A percentile compares a stretch with the other conserved stretches of the same genome.
These are phyloP conservation scores for Pseudoneurospora amorphoporcata DNA, from an alignment of 495 filamentous ascomycete genomes.

Conservation along the genomic window DNA sequence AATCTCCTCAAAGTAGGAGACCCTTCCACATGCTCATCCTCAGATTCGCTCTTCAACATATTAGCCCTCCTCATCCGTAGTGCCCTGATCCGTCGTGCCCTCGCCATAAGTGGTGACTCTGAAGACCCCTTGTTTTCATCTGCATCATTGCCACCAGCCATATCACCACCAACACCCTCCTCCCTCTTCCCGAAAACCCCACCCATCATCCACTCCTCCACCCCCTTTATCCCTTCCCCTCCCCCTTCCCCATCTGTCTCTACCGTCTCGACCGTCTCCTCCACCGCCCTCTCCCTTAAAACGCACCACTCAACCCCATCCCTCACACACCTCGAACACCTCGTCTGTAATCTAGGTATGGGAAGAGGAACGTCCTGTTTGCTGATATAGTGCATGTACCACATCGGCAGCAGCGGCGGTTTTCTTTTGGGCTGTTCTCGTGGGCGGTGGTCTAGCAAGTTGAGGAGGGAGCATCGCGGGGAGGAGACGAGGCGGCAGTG, in stretches of 20 bases:
- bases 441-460: background rate
- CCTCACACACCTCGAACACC: background rate
- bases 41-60: background rate
- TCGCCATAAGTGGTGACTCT: background rate
- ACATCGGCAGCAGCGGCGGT: background rate
- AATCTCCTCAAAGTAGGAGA: background rate
- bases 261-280: background rate
- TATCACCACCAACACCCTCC: background rate
- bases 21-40: background rate
- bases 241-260: background rate
- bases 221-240: background rate
- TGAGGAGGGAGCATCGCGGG: background rate
- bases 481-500: background rate
- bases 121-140: background rate
- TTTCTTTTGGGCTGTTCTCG: background rate
- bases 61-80: background rate
- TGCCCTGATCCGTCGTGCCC: background rate
- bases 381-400: background rate
- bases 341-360: background rate
- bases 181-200: background rate
- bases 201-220: background rate
- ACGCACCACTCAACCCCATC: background rate
- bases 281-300: background rate
- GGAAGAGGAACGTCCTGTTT: background rate
- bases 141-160: background rate